A percentile compares a stretch with the other conserved stretches of the same genome.
Conservation (phyloP, 257 asterid genomes). For the Euphrasia confusa region DNA sequence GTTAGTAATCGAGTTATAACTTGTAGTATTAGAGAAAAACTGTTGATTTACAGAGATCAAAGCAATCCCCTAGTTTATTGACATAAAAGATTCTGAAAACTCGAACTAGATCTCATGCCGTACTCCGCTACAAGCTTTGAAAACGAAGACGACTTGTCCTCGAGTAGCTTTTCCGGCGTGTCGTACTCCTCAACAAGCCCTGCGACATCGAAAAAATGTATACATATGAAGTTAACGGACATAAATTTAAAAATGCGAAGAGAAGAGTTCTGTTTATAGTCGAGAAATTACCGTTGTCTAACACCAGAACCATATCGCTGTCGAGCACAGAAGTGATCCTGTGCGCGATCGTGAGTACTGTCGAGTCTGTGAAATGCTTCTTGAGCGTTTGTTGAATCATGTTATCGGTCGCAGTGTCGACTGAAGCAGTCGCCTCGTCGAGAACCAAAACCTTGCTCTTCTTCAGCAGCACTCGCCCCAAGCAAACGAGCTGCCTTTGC, state of each 20-base stretch:
- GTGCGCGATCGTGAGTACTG: conserved; percentile 84
- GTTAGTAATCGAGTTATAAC: too few relatives aligned
- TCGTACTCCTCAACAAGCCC: conserved; percentile 69
- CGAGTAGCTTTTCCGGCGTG: conserved; percentile 67
- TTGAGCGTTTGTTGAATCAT: conserved; percentile 73
- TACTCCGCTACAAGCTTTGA: conserved; percentile 88
- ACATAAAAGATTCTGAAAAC: conserved; percentile 31
- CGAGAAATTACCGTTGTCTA: conserved; percentile 53
- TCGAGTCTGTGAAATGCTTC: conserved; percentile 55
- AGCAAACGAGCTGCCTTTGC: conserved; percentile 85
- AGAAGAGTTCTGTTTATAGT: too few relatives aligned
- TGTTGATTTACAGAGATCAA: too few relatives aligned
- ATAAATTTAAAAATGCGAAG: neutral
- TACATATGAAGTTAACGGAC: neutral
- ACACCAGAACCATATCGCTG: conserved; percentile 51
- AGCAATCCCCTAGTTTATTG: too few relatives aligned
- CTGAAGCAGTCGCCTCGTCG: conserved; percentile 96
- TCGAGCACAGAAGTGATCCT: conserved; percentile 81
- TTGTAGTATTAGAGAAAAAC: too few relatives aligned
- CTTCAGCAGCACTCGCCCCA: conserved; percentile 92
- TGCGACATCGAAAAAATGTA: conserved; percentile 25
- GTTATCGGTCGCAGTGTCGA: conserved; percentile 91
- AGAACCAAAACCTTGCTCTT: conserved; percentile 81
- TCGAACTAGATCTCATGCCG: conserved; percentile 70
- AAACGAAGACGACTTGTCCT: conserved; percentile 55